Conservation (phyloP, 352 stramenopile genomes). For the Thalassiosira exigua region DNA sequence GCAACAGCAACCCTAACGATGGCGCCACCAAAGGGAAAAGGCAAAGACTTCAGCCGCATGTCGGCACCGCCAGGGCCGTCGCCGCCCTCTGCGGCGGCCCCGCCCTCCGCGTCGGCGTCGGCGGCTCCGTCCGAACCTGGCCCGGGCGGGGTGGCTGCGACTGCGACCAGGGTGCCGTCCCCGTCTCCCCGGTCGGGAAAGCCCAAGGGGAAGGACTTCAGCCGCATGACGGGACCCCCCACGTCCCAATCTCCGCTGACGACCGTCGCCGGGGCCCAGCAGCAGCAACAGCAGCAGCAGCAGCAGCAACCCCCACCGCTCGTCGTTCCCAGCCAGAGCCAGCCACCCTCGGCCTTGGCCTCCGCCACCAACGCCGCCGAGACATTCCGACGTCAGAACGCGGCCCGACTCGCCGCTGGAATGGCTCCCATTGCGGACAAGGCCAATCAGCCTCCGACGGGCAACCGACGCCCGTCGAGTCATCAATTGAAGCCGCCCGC, state of each 20-base stretch:
- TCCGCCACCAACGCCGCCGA: constrained; percentile 6
- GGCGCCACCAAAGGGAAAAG: constrained; percentile 46
- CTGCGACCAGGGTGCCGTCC: neutral
- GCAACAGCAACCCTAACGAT: neutral
- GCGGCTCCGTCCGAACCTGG: neutral
- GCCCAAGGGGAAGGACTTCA: constrained; percentile 63
- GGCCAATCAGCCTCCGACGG: neutral
- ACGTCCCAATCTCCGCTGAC: neutral
- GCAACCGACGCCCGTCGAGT: neutral
- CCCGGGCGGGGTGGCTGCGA: neutral
- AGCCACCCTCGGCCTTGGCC: neutral
- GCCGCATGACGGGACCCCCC: constrained; percentile 38
- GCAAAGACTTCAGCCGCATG: constrained; percentile 54
- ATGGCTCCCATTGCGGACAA: neutral
- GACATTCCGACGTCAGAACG: constrained; percentile 32
- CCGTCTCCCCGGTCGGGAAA: constrained; percentile 17
- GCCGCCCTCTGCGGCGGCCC: neutral
- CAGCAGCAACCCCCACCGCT: constrained; percentile 1
- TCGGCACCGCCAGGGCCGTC: constrained; percentile 6
- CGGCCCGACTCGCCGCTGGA: constrained; percentile 23
- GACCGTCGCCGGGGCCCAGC: neutral
- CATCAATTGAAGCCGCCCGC: too few relatives aligned
- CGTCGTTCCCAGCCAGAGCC: neutral
- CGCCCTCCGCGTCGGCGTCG: neutral
- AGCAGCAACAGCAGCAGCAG: too few relatives aligned